Percentiles rank a stretch among this genome's conserved stretches.
These are phyloP conservation scores for Henckelia pumila DNA, from an alignment of 257 asterid species.

Conservation along the genomic window DNA sequence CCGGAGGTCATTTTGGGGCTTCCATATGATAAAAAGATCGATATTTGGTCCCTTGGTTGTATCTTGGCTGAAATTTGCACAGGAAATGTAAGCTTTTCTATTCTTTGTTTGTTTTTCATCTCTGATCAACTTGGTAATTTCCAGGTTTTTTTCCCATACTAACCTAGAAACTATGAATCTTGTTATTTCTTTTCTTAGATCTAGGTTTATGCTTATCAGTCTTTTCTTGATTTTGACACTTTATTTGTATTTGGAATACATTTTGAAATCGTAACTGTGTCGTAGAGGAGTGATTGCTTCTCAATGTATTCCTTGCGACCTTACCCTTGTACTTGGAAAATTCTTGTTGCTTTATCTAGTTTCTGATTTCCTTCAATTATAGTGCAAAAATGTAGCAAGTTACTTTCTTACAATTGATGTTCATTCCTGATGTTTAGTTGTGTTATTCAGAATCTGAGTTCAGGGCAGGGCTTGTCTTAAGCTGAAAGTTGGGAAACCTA, in stretches of 20 bases:
- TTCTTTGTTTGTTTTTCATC: slow-evolving; percentile 11
- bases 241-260: not conserved
- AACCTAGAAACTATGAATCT: not conserved
- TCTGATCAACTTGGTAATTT: slow-evolving; percentile 6
- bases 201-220: not conserved
- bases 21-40: slow-evolving; percentile 90
- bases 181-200: not conserved
- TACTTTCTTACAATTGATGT: not conserved
- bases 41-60: slow-evolving; percentile 98
- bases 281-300: too few species aligned
- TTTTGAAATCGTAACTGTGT: not conserved
- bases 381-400: not conserved
- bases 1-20: slow-evolving; percentile 98
- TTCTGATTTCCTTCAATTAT: not conserved
- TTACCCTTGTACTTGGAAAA: not conserved
- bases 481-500: not conserved
- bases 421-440: not conserved
- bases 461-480: not conserved
- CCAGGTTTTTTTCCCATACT: slow-evolving; percentile 6
- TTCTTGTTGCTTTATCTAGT: not conserved
- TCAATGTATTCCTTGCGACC: not conserved
- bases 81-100: slow-evolving; percentile 74
- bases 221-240: not conserved
- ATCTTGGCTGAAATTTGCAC: slow-evolving; percentile 98
- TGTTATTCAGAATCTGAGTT: not conserved